Percentiles rank a stretch among this genome's conserved stretches.
phyloP scores from a whole-genome alignment of 345 rosid genomes.

The Dovyalis caffra region DNA sequence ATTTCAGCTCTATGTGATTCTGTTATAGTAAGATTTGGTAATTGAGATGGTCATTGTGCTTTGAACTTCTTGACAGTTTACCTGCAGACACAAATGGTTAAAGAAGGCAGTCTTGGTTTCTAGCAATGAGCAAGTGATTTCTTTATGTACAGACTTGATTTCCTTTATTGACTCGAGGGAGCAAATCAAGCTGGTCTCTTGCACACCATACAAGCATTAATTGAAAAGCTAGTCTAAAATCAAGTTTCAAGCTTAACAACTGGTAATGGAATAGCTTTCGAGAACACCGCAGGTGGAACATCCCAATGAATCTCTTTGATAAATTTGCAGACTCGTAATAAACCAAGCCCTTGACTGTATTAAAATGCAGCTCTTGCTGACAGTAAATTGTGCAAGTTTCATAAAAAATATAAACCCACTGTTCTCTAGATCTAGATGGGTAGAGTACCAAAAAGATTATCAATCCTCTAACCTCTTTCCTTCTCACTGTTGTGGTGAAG shows the following conservation, averaged over 20 bases:
- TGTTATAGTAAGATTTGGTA: background rate
- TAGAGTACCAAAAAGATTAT: background rate
- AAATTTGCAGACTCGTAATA: too few species aligned
- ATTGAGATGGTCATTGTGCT: background rate
- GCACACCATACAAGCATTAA: background rate
- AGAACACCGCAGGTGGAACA: too few species aligned
- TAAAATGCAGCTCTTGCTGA: background rate
- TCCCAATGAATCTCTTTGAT: too few species aligned
- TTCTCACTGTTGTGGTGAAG: background rate
- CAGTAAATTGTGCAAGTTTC: background rate
- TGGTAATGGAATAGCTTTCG: too few species aligned
- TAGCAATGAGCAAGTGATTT: background rate
- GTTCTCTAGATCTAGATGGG: background rate
- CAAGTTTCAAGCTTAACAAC: background rate
- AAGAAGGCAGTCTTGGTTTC: background rate
- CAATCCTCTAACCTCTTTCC: background rate
- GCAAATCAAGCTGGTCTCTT: background rate
- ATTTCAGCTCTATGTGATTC: background rate
- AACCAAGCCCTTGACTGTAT: background rate
- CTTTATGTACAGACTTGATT: too few species aligned
- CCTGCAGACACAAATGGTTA: background rate
- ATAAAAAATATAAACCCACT: too few species aligned
- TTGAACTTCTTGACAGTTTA: background rate
- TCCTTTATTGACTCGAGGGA: background rate
- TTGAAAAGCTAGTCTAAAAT: background rate